Evolutionary conservation across 2,329 filamentous ascomycete genomes (phyloP), one percentile per base, ranked within the genome.

Genomic region (Aspergillus awamori): DNA sequence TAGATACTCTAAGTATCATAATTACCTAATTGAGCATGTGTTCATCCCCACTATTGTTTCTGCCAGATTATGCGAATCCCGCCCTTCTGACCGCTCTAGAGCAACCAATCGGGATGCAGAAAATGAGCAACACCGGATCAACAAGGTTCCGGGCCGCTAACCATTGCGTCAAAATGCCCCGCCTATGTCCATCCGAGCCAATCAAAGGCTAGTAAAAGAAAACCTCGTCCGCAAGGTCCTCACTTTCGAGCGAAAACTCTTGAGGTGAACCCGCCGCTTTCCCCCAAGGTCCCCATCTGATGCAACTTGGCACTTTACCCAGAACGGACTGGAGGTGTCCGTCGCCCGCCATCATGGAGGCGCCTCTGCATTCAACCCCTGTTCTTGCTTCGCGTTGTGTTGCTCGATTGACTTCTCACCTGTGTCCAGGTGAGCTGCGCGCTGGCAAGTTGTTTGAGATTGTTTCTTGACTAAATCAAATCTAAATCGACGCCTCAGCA

Each of bases 271-370:
- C 41, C 41, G 48, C 22, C 57, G 53, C 52, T 63, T 59, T 63
- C 67, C 64, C 67, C 68, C 72, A 75, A 75, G 72, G 72, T 74
- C 71, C 70, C 59, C 72, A 70, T 71, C 61, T 61, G 60, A 59
- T 60, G 58, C 47, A 47, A 62, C 60, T 38, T 36, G 57, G 56
- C 39, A 57, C 48, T 54, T 58, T 53, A 45, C 53, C 53, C 38
- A 22, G 36, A 22, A 60, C 58, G 43, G 57, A 56, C 48, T 39
- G 28, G 28, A 57, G 53, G 52, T 60, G 49, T 59, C 53, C 41
- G 51, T 47, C 15, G 26, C 52, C 56, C 30, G 51, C n/a, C 62
- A 63, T 48, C 43, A 67, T 67, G 65, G 57, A 58, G 22, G 38
- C 28, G 30, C 33, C 61, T 30, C 36, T 30, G 49, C 17, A 22